phyloP scores from a whole-genome alignment of 2,329 filamentous ascomycete species.

The Hymenotorrendiella dingleyae region DNA sequence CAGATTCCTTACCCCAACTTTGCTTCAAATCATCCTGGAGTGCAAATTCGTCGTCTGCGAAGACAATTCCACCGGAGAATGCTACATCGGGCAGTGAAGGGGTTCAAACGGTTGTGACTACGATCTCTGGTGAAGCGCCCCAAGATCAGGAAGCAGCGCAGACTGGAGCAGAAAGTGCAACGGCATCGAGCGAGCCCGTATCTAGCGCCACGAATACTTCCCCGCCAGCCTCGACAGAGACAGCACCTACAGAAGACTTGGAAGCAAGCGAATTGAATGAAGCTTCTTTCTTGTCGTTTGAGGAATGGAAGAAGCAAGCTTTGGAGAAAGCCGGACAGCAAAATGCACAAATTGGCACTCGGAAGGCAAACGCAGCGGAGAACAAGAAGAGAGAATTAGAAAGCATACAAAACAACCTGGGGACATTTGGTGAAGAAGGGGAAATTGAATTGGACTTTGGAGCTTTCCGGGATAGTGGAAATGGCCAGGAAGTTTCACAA shows the following conservation, averaged over 20 bases:
- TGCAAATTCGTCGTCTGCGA: constrained; percentile 13
- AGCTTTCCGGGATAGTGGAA: constrained; percentile 46
- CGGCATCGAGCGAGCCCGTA: neutral
- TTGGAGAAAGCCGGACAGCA: constrained; percentile 78
- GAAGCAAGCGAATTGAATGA: constrained; percentile 38
- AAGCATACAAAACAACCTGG: constrained; percentile 62
- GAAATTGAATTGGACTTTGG: constrained; percentile 75
- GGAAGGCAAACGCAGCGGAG: constrained; percentile 38
- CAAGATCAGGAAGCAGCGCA: neutral
- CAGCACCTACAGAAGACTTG: constrained; percentile 11
- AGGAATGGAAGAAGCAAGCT: constrained; percentile 97
- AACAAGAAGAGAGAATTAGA: constrained; percentile 46
- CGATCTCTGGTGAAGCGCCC: constrained; percentile 1
- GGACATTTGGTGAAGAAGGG: constrained; percentile 77
- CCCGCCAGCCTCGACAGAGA: constrained; percentile 6
- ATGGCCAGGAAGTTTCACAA: constrained; percentile 12
- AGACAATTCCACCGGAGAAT: neutral
- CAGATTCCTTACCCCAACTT: constrained; percentile 29
- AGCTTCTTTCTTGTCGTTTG: constrained; percentile 87
- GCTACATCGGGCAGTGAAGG: neutral
- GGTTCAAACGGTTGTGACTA: neutral
- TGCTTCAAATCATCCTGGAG: constrained; percentile 29
- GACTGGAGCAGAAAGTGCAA: neutral
- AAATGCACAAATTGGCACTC: constrained; percentile 58
- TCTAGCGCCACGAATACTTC: constrained; percentile 3